A percentile compares a stretch with the other conserved stretches of the same genome.
Evolutionary conservation across 2,329 filamentous ascomycete genomes (phyloP).

Genomic region (Pseudogymnoascus sp.): DNA sequence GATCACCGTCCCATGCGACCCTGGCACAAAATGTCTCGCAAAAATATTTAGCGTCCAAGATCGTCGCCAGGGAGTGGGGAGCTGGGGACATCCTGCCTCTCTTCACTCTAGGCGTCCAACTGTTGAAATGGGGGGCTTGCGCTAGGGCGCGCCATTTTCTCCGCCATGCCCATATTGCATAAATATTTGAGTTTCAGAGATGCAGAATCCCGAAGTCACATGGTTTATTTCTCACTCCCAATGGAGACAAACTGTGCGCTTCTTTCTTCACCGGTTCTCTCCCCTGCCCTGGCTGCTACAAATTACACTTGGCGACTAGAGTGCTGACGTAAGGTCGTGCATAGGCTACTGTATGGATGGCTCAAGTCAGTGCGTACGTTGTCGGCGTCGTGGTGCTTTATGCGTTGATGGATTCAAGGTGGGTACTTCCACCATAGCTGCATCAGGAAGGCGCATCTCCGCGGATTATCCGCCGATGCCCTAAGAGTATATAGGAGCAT

Average conservation of each 20-base stretch:
- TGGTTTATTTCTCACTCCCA: not conserved
- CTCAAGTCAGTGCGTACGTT: not conserved
- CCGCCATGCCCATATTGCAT: not conserved
- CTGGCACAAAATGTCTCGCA: slow-evolving; percentile 1
- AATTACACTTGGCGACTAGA: not conserved
- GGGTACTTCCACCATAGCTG: not conserved
- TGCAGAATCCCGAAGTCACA: slow-evolving; percentile 1
- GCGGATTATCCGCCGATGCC: not conserved
- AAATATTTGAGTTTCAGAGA: slow-evolving; percentile 5
- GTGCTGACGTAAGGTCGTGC: not conserved
- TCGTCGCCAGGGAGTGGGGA: slow-evolving; percentile 4
- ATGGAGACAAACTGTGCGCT: not conserved
- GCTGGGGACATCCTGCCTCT: not conserved
- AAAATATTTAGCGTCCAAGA: not conserved
- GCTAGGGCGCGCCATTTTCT: not conserved
- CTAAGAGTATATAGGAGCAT: not conserved
- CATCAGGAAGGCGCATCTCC: not conserved
- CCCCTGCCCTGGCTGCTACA: not conserved
- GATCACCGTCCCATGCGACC: not conserved
- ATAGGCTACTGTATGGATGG: not conserved
- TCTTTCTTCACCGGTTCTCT: not conserved
- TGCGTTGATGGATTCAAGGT: not conserved
- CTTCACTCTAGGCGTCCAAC: not conserved
- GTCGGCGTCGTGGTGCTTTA: not conserved
- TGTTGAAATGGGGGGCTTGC: not conserved